Evolutionary conservation across 139 green algal genomes (phyloP), one percentile per base, ranked within the genome.

Genomic region (Auxenochlorella pyrenoidosa): DNA sequence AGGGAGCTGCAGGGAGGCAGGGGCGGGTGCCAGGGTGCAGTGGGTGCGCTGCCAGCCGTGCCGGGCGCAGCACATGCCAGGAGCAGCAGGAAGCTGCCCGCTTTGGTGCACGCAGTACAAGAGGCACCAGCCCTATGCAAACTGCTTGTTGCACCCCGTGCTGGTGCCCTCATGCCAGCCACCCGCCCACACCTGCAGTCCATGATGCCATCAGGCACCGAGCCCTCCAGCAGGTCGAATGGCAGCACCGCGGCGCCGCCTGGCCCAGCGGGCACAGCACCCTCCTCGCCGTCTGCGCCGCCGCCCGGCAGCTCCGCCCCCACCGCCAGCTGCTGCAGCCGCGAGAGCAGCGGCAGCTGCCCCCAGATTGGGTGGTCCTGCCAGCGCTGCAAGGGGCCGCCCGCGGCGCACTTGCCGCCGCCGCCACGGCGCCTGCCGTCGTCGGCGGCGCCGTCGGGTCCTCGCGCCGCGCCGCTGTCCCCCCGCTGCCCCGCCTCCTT

Each of bases 151-250:
- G 8, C 34, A 34, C 10, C 13, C 6, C 58, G 38, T 38, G 44
- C 75, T 22, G 0, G 28, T 43, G 24, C 19, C 47, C 13, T 24
- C 76, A 65, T 32, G 22, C 18, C 43, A 70, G 78, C 6, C 22
- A 3, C 54, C 24, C 8, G n/a, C 0, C 15, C 47, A 5, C 79
- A 85, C 79, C 59, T 59, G 66, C 82, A 86, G 43, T 79, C 82
- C 66, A 86, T 79, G 44, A 86, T 86, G 82, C 82, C 82, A 0
- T 86, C 82, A 3, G 82, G 82, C 66, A 86, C 82, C 0, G 43
- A n/a, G 12, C 82, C 82, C 66, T 86, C 82, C 66, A 86, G n/a
- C 43, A 26, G 22, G 4, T 79, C 82, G 18, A 63, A 85, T 1
- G 80, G 80, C 80, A 85, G 80, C 30, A 85, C 32, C 59, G 79